Base-by-base conservation (phyloP, 495 filamentous ascomycete species). In the Aspergillus mulundensis region DNA sequence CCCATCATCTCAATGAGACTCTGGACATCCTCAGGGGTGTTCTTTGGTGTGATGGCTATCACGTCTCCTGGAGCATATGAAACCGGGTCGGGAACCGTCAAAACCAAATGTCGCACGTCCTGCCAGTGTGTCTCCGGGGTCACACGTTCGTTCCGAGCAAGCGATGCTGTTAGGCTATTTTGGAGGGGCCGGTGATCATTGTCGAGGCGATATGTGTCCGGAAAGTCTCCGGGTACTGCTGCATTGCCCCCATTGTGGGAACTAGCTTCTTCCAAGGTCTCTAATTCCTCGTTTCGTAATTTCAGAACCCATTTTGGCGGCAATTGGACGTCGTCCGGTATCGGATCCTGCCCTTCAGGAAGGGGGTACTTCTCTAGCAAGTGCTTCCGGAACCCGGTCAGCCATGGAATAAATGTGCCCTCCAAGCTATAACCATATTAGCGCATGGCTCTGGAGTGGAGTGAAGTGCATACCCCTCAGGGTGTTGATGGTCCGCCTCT, bases 401-500 rank as follows among this genome's bases (percentile, higher is more conserved):
- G 79, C 92, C 93, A 97, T 6, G 87, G 81, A 40, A 91, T 69
- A 59, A 94, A 95, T 16, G 82, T 82, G 25, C 88, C 90, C 66
- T 97, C 92, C 36, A 92, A 73, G n/a, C 87, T 88, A 36, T 23
- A 34, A 39, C 11, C 11, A 50, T 65, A 68, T 58, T 2, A 69
- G 50, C 23, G 53, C 24, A 48, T 19, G 43, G 54, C 10, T 28
- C 10, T n/a, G 15, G 18, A 46, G 2, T 15, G 74, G 83, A 65
- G 68, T 21, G 6, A 23, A 20, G 5, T 15, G 19, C 58, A 34
- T 40, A 95, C 88, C 94, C 94, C 77, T 97, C 91, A 36, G 86
- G 81, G 80, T 96, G 89, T 63, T 92, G 88, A 58, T 96, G 91
- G 67, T 99, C 95, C 38, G 85, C 90, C 67, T 97, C 94, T 2